Percentiles rank a stretch among this genome's conserved stretches.
These are phyloP conservation scores for Arachnopeziza araneosa DNA, from an alignment of 2,329 filamentous ascomycete species.

Conservation along the genomic window DNA sequence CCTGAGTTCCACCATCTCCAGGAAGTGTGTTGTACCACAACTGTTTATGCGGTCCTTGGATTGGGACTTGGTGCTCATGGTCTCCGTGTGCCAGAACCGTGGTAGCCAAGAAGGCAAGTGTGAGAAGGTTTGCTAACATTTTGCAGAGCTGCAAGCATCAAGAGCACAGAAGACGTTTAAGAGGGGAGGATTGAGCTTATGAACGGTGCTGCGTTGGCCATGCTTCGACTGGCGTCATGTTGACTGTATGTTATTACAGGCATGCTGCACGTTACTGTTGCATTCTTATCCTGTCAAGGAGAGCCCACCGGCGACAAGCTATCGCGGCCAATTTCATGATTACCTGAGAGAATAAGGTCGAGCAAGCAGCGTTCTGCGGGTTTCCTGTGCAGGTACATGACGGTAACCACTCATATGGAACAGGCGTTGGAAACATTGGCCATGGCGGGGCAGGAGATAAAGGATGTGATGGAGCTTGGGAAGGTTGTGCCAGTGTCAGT, in stretches of 20 bases:
- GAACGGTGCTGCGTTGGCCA: conserved; percentile 17
- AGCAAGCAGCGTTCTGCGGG: neutral
- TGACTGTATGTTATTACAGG: conserved; percentile 17
- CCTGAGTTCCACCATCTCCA: conserved; percentile 79
- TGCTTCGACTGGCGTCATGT: conserved; percentile 17
- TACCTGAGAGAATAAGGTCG: conserved; percentile 10
- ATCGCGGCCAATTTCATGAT: conserved; percentile 14
- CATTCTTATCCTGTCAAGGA: conserved; percentile 3
- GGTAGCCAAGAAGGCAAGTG: conserved; percentile 20
- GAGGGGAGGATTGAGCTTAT: conserved; percentile 12
- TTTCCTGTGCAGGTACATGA: conserved; percentile 7
- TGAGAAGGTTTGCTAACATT: conserved; percentile 26
- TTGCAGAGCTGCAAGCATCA: conserved; percentile 4
- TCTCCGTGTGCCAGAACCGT: conserved; percentile 89
- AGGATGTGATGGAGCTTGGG: conserved; percentile 4
- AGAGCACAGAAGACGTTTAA: conserved; percentile 1
- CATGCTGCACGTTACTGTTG: neutral
- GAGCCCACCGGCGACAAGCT: conserved; percentile 5
- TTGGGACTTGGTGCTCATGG: conserved; percentile 56
- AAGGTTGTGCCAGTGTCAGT: neutral
- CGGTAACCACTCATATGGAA: neutral
- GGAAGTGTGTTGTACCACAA: conserved; percentile 81
- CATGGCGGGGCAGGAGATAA: conserved; percentile 13
- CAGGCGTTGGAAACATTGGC: neutral
- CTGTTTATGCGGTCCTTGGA: conserved; percentile 60